Percentiles rank a stretch among this genome's conserved stretches.
Evolutionary conservation across 2,329 filamentous ascomycete species (phyloP).

Genomic region (Fusarium robinianum): DNA sequence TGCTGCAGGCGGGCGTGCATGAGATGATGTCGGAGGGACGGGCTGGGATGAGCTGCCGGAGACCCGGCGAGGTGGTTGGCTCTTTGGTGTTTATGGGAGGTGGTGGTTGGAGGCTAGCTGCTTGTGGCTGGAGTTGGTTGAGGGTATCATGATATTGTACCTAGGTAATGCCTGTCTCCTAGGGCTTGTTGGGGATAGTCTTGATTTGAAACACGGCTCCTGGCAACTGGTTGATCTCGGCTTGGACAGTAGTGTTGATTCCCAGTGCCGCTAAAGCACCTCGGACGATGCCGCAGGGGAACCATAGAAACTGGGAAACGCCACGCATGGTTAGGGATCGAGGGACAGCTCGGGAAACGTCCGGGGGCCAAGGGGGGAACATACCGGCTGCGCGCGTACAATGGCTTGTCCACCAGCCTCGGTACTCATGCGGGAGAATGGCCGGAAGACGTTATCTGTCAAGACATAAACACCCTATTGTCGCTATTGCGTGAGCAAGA

Average conservation of each 20-base stretch:
- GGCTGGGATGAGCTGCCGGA: not conserved
- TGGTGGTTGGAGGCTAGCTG: conserved; percentile 21
- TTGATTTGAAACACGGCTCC: conserved; percentile 95
- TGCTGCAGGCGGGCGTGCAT: conserved; percentile 31
- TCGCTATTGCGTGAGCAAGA: conserved; percentile 12
- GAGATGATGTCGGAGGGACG: not conserved
- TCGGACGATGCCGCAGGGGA: conserved; percentile 89
- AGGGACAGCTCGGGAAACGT: conserved; percentile 2
- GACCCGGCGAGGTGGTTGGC: conserved; percentile 25
- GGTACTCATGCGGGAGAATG: conserved; percentile 87
- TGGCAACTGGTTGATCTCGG: conserved; percentile 85
- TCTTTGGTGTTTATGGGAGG: conserved; percentile 24
- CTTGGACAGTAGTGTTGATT: conserved; percentile 87
- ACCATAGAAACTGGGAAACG: conserved; percentile 79
- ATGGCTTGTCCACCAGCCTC: conserved; percentile 75
- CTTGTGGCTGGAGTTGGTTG: conserved; percentile 20
- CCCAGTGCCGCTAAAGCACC: conserved; percentile 92
- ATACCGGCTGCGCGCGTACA: conserved; percentile 76
- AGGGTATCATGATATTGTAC: conserved; percentile 35
- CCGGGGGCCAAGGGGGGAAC: conserved; percentile 39
- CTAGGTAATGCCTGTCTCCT: conserved; percentile 20
- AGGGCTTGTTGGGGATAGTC: conserved; percentile 68
- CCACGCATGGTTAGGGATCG: conserved; percentile 12
- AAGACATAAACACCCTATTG: conserved; percentile 87
- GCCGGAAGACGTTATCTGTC: conserved; percentile 89